Base-by-base conservation (phyloP, 176 grass and related monocot genomes). In the Oryza officinalis region DNA sequence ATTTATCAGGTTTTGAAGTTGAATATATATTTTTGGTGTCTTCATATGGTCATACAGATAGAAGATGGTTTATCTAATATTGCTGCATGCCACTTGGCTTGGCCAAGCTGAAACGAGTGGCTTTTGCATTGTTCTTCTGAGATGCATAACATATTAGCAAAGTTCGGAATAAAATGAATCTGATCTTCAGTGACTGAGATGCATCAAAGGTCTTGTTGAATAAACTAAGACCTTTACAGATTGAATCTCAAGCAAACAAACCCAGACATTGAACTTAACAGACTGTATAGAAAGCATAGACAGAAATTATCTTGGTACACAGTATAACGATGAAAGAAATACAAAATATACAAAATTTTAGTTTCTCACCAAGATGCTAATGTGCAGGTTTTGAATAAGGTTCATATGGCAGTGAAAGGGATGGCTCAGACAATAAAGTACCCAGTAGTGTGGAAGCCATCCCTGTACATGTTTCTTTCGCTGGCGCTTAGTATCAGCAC, bases 401-500 rank as follows among this genome's bases (percentile, higher is more conserved):
- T 92, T 38, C 67, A 72, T 38, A 25, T 20, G 5, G 72, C 90
- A n/a, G 79, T 94, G 35, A 91, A 38, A 78, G 95, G 90, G 30
- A 94, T 97, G 92, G 81, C 45, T 76, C 86, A n/a, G 61, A 94
- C 90, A 23, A 93, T 94, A 74, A 91, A 84, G 77, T 87, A 79
- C 77, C 86, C 95, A 38, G 84, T 88, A 33, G 90, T 97, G 75
- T 97, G 90, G 95, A 92, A 93, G 66, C 90, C 95, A 38, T 97
- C 95, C 37, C 80, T 94, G 30, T 97, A 94, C 78, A 97, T 97
- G 90, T 93, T 87, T 69, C 67, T 94, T 72, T 94, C 90, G 0
- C 52, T 97, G 84, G 90, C 95, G 52, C 84, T 94, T 52, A 94
- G 95, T 83, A 88, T 97, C 74, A 93, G 92, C 85, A 97, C 95